Evolutionary conservation across 805 yeast species (phyloP).

Genomic region (Candida incommunis): DNA sequence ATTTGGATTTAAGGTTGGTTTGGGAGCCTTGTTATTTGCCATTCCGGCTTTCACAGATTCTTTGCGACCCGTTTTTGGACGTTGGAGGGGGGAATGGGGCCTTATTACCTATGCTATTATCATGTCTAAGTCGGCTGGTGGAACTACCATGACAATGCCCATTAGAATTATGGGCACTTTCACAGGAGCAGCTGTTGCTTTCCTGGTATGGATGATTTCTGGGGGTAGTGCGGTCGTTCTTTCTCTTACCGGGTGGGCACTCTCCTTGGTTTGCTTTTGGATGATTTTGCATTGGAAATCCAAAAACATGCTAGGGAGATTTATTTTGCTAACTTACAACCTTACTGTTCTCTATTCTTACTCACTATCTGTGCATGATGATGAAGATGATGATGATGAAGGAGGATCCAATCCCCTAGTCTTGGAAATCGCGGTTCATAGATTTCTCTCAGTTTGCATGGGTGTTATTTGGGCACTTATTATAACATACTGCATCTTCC

Average conservation of each 20-base stretch:
- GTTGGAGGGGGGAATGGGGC: conserved; percentile 78
- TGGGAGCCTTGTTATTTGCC: conserved; percentile 58
- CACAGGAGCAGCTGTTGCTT: conserved; percentile 54
- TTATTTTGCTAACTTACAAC: conserved; percentile 62
- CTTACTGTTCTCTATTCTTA: conserved; percentile 66
- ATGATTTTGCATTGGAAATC: conserved; percentile 57
- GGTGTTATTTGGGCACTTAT: conserved; percentile 70
- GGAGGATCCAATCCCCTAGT: conserved; percentile 60
- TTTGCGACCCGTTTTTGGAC: conserved; percentile 38
- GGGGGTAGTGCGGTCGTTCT: conserved; percentile 41
- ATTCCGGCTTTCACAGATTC: conserved; percentile 49
- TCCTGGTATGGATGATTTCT: conserved; percentile 40
- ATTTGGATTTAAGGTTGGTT: conserved; percentile 65
- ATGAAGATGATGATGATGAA: conserved; percentile 39
- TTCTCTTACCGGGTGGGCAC: conserved; percentile 31
- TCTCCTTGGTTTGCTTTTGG: conserved; percentile 28
- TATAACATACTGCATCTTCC: conserved; percentile 51
- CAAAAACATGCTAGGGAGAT: conserved; percentile 32
- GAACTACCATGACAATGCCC: conserved; percentile 56
- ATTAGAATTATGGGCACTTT: conserved; percentile 51
- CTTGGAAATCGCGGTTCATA: conserved; percentile 61
- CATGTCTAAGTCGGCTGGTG: conserved; percentile 77
- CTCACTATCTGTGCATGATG: conserved; percentile 45
- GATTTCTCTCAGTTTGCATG: conserved; percentile 54
- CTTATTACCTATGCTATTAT: conserved; percentile 68